Evolutionary conservation across 352 stramenopile genomes (phyloP).

Genomic region (Phytophthora colocasiae): DNA sequence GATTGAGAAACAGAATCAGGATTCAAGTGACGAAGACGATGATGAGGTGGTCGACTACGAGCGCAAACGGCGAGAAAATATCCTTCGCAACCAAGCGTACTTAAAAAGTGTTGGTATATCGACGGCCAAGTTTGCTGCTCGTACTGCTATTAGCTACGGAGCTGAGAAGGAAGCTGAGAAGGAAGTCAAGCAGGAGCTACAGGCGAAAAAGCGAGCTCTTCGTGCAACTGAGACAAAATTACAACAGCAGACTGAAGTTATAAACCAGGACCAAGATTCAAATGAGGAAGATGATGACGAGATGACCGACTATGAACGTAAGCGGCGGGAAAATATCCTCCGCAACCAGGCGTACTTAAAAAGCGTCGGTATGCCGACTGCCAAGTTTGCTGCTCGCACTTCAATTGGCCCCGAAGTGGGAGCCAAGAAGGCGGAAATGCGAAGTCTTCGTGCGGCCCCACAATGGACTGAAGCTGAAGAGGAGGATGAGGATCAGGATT

Average conservation of each 20-base stretch:
- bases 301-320: slow-evolving; percentile 73
- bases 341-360: slow-evolving; percentile 78
- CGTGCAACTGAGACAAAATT: background rate
- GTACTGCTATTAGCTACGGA: background rate
- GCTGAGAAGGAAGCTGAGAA: background rate
- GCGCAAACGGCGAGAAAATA: background rate
- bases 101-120: slow-evolving; percentile 57
- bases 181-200: background rate
- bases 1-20: too few relatives aligned
- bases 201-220: background rate
- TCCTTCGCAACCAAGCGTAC: slow-evolving; percentile 54
- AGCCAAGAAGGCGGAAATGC: slow-evolving; percentile 1
- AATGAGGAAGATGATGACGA: background rate
- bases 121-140: slow-evolving; percentile 61
- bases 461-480: background rate
- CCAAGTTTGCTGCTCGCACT: slow-evolving; percentile 63
- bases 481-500: background rate
- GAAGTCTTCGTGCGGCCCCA: background rate
- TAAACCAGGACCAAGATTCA: background rate
- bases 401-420: slow-evolving; percentile 23
- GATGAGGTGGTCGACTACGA: background rate
- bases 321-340: slow-evolving; percentile 74
- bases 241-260: background rate
- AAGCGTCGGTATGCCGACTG: slow-evolving; percentile 66
- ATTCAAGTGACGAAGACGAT: background rate